Base-by-base conservation (phyloP, 2,329 filamentous ascomycete genomes). In the Aureobasidium sp. region DNA sequence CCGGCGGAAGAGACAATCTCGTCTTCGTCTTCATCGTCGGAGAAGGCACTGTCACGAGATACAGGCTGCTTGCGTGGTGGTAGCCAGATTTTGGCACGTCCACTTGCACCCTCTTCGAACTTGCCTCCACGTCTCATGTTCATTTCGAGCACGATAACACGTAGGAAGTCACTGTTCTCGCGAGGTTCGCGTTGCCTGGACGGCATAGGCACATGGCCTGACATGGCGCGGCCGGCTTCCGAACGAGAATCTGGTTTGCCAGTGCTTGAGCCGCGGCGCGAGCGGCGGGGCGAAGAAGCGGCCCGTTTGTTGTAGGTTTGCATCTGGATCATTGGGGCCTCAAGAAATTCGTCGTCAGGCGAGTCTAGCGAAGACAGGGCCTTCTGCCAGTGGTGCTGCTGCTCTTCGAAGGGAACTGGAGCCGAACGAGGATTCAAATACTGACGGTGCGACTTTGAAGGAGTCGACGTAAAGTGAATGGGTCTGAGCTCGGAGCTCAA, bases 51-150 rank as follows among this genome's bases (percentile, higher is more conserved):
- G 48, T 42, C 20, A 27, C 34, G 36, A 36, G 15, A 22, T 14
- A 31, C 59, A 29, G 59, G 36, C 42, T 55, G 48, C 66, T 78
- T 75, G 64, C 84, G 78, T 48, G 84, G 84, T 41, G 84, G 84
- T 48, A 87, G 72, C 82, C 83, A 86, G 64, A 86, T 78, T 62
- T 78, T 79, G 29, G 84, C 84, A 65, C 79, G 77, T 22, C 83
- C 82, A 17, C 80, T 76, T 27, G 73, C 73, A 59, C 81, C 80
- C 47, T 81, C 75, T 64, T 84, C 82, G 48, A 87, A 74, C 73
- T 87, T 87, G 61, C 84, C 84, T 64, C 77, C 78, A 47, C 84
- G 79, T 41, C 84, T 79, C 84, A 87, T 87, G 70, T 87, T 86
- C 84, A 87, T 86, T 72, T 87, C 84, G 52, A 87, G 76, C 12